Base-by-base conservation (phyloP, 2,329 filamentous ascomycete genomes). In the Aspergillus sp. region DNA sequence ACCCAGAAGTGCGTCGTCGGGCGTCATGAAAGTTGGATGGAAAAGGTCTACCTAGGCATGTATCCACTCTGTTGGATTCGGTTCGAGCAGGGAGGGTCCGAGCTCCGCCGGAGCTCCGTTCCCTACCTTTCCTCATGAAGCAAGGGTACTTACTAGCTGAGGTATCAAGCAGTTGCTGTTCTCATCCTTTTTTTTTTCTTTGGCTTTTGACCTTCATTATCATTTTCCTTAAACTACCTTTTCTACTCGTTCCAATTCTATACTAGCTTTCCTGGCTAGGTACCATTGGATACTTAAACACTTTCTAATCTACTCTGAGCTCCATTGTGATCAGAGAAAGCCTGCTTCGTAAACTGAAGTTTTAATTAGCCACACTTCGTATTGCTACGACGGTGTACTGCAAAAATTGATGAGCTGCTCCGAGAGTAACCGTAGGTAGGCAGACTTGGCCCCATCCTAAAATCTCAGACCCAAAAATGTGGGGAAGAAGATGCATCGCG, bases 401-500 rank as follows among this genome's bases (percentile, higher is more conserved):
- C 25, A 30, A 13, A 13, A 8, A 30, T 8, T 19, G 7, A 25
- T 27, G 8, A 30, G 11, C 19, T 47, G 54, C 25, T 47, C 67
- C 66, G 66, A 64, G 54, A 60, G 57, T 71, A 71, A 60, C 68
- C 68, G 70, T 62, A 48, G 58, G 36, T 27, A 59, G 41, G 41
- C 41, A 44, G 19, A 44, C 32, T 55, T 47, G 11, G 53, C n/a
- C 21, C 47, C 57, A 44, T 50, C 48, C 42, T 27, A 55, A 19
- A 47, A 54, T 19, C 36, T 4, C 17, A 19, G 60, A 50, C 53
- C 30, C 8, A 32, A 32, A 62, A 58, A 76, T 76, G 74, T 75
- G 74, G 74, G 70, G 73, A 64, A 74, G 69, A 71, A 68, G 69
- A 57, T 71, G 68, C 64, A 68, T 73, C 65, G 63, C 64, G 64